Base-by-base conservation (phyloP, 352 stramenopile genomes). In the Peronospora farinosa region DNA sequence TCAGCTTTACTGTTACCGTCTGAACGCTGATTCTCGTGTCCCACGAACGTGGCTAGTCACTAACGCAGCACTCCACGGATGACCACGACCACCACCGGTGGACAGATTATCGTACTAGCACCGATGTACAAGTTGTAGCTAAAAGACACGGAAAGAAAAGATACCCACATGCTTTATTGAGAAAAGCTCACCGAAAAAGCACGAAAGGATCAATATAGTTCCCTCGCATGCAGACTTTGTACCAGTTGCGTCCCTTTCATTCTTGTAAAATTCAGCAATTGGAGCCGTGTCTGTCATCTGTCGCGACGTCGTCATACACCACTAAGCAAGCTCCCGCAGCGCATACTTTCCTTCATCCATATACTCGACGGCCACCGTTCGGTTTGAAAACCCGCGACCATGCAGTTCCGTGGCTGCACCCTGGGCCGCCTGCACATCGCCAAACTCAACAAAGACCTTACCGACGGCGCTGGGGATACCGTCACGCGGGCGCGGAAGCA, bases 401-500 rank as follows among this genome's bases (percentile, higher is more conserved):
- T 96, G 81, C 36, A 98, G 66, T 53, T 96, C 91, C 9, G 69
- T 77, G 11, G 92, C 79, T 2, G 93, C 95, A 39, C 54, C 69
- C 32, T 83, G 68, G 1, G 92, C 86, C 42, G 86, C 84, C 28
- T 79, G 56, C 11, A 88, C 54, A 59, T 83, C 88, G 8, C 72
- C 78, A 73, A 96, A 98, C 62, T 97, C 88, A 57, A 98, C 69
- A 74, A 97, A 98, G 35, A 97, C 88, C 69, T 89, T 91, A 43
- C 80, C 76, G 13, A 92, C 77, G 11, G 74, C 74, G 45, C 55
- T 69, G 35, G 49, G 54, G 30, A 76, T 58, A 2, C 72, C 71
- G 37, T 92, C 86, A 41, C 68, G 84, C 15, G 78, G 70, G 31
- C 83, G 80, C 13, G 83, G 83, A 7, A 94, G 78, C 54, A 81